Evolutionary conservation across 78 protist species (phyloP), one percentile per base, ranked within the genome.

Genomic region (Paulinella micropora): DNA sequence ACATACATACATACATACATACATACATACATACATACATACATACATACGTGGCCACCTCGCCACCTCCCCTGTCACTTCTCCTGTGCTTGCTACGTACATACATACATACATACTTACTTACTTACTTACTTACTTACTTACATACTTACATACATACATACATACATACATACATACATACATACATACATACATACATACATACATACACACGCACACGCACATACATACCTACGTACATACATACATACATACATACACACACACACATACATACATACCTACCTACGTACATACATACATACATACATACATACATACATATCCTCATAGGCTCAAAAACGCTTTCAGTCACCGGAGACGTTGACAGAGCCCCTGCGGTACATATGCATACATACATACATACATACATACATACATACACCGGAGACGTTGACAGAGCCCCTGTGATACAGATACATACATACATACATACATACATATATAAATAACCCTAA

Each of bases 201-300:
- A 67, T 39, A 87, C 67, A 67, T 39, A 67, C 67, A 67, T 39
- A 39, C 31, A n/a, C n/a, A n/a, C n/a, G n/a, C n/a, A n/a, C n/a
- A n/a, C n/a, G n/a, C n/a, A n/a, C n/a, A n/a, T n/a, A n/a, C n/a
- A n/a, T n/a, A n/a, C n/a, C n/a, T n/a, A n/a, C n/a, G n/a, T n/a
- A n/a, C n/a, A n/a, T n/a, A n/a, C n/a, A n/a, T n/a, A n/a, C n/a
- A n/a, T n/a, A n/a, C n/a, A n/a, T 34, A 87, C 89, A 87, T 34
- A 87, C 89, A 87, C 79, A 87, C 89, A 87, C 79, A 87, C 89
- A 87, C n/a, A n/a, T n/a, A n/a, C n/a, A n/a, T n/a, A n/a, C n/a
- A n/a, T n/a, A n/a, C n/a, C n/a, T n/a, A n/a, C n/a, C n/a, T n/a
- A n/a, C n/a, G n/a, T n/a, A n/a, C n/a, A n/a, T n/a, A n/a, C n/a